Base-by-base conservation (phyloP, 805 yeast species). In the Candida boleticola region DNA sequence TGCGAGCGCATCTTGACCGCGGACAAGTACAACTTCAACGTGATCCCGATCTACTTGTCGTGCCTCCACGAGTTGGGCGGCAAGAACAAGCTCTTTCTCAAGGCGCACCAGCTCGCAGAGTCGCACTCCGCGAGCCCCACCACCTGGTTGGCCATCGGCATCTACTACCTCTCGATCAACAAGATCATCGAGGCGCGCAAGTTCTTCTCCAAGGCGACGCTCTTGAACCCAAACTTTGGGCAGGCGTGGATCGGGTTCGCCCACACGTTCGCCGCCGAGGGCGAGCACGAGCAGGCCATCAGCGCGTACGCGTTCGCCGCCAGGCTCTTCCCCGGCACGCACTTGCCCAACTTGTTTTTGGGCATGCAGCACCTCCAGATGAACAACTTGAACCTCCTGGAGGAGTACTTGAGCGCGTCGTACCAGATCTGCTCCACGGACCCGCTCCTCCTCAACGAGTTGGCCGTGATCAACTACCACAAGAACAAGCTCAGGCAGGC, bases 241-340 rank as follows among this genome's bases (percentile, higher is more conserved):
- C 92, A 87, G 40, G 96, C 98, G 1, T 93, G 99, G 99, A 82
- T 93, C 26, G 99, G 97, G 2, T 93, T 93, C 67, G 98, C 98
- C 1, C 98, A 92, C 56, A 90, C 98, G 0, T 93, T 90, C 76
- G 97, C 97, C 0, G 83, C 87, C 2, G 99, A 93, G 60, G 95
- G 97, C n/a, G 99, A 93, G 63, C 97, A 93, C 60, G 99, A 93
- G 60, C 98, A 93, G 63, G 98, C 98, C 1, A 85, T 93, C 18
- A 85, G 97, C 43, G 98, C 98, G 0, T 93, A 90, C 63, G 90
- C 98, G 1, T 90, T 96, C 10, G 97, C 97, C 0, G 89, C 96
- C 1, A 71, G 97, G 47, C 73, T 90, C 33, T 93, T 93, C 55
- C 89, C 90, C 0, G 95, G 96, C 1, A 83, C 90, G 3, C 97